Evolutionary conservation across 2,329 filamentous ascomycete genomes (phyloP).

Genomic region (Ophiostoma angusticollis): DNA sequence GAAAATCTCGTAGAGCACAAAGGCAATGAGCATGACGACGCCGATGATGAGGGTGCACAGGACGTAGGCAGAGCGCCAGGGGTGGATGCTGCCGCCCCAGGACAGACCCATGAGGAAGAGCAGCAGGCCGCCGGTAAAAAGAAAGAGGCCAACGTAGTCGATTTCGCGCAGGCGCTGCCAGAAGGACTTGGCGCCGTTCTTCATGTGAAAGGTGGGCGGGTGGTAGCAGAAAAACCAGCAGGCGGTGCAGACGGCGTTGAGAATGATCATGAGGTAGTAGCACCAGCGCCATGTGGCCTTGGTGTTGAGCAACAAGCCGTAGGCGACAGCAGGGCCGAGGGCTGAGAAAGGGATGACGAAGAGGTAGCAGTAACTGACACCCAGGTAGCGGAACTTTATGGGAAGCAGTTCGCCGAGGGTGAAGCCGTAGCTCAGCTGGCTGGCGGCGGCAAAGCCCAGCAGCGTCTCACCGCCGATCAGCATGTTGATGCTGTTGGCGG

Average conservation of each 20-base stretch:
- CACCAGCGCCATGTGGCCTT: conserved; percentile 27
- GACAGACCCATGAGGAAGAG: conserved; percentile 34
- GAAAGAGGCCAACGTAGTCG: conserved; percentile 30
- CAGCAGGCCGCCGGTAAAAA: conserved; percentile 31
- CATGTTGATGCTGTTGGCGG: conserved; percentile 22
- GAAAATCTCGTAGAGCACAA: conserved; percentile 19
- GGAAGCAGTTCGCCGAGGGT: conserved; percentile 28
- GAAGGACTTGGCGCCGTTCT: conserved; percentile 26
- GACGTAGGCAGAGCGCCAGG: conserved; percentile 26
- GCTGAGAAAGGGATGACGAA: conserved; percentile 17
- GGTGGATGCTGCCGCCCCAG: conserved; percentile 29
- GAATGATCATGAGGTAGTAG: conserved; percentile 29
- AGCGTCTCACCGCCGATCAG: conserved; percentile 25
- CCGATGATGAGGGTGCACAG: conserved; percentile 21
- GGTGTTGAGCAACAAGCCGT: conserved; percentile 22
- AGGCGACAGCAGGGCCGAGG: conserved; percentile 22
- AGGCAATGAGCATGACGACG: conserved; percentile 14
- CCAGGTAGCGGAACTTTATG: conserved; percentile 28
- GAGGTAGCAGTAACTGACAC: conserved; percentile 22
- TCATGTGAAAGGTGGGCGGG: conserved; percentile 26
- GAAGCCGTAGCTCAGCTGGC: conserved; percentile 26
- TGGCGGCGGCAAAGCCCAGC: conserved; percentile 24
- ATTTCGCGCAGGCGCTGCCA: conserved; percentile 22
- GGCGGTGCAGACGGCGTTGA: conserved; percentile 22
- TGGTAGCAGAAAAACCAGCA: conserved; percentile 27